A percentile compares a stretch with the other conserved stretches of the same genome.
These are phyloP conservation scores for Haberlea rhodopensis DNA, from an alignment of 257 asterid genomes.

Conservation along the genomic window DNA sequence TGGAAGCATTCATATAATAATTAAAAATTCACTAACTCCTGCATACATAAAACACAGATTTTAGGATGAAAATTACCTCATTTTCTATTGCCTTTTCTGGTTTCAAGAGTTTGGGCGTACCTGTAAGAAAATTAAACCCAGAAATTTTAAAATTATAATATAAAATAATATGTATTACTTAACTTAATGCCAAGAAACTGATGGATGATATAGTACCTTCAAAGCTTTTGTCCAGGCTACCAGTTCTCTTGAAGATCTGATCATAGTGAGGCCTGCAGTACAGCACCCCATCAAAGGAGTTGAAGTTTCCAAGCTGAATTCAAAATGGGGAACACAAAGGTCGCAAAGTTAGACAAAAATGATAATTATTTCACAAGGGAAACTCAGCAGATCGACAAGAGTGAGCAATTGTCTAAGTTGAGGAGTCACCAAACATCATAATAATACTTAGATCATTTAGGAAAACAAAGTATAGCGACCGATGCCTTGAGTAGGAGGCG, in stretches of 20 bases:
- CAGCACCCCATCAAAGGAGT: conserved; percentile 76
- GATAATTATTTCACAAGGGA: too few relatives aligned
- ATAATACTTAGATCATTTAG: too few relatives aligned
- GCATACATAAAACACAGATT: too few relatives aligned
- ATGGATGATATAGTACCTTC: conserved; percentile 50
- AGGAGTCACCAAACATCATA: too few relatives aligned
- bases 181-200: too few relatives aligned
- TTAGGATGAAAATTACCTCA: conserved; percentile 42
- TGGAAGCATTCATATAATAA: background rate
- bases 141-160: conserved; percentile 11
- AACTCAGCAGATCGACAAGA: too few relatives aligned
- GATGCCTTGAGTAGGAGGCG: too few relatives aligned
- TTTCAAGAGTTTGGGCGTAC: conserved; percentile 50
- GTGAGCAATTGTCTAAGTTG: too few relatives aligned
- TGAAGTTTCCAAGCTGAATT: conserved; percentile 64
- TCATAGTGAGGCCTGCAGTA: conserved; percentile 72
- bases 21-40: too few relatives aligned
- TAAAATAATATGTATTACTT: background rate
- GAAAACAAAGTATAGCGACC: too few relatives aligned
- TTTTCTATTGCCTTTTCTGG: conserved; percentile 51
- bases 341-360: too few relatives aligned
- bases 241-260: conserved; percentile 78
- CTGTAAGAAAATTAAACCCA: conserved; percentile 33
- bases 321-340: background rate
- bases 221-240: conserved; percentile 74